These are phyloP conservation scores for Punica granatum DNA, from an alignment of 345 rosid genomes.

Conservation along the genomic window DNA sequence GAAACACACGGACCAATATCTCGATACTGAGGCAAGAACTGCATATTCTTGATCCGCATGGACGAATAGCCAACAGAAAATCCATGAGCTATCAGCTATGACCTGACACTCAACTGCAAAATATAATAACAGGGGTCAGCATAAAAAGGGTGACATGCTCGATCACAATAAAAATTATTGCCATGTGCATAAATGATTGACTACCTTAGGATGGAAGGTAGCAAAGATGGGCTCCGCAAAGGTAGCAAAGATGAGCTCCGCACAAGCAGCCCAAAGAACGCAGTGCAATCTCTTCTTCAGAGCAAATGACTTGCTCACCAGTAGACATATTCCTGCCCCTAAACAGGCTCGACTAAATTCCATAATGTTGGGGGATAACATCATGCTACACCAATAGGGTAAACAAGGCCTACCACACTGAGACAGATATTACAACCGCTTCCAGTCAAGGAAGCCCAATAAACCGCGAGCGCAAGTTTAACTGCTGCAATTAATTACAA, in stretches of 20 bases:
- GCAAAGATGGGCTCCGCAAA: too few relatives aligned
- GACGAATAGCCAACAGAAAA: too few relatives aligned
- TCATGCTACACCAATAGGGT: neutral
- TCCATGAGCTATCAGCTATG: too few relatives aligned
- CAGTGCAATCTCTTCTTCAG: neutral
- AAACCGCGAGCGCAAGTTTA: too few relatives aligned
- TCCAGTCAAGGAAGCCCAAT: neutral
- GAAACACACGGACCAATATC: too few relatives aligned
- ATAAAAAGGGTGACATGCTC: too few relatives aligned
- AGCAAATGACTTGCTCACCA: neutral
- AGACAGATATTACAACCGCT: neutral
- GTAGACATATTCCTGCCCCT: neutral
- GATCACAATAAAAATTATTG: too few relatives aligned
- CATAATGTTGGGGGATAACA: neutral
- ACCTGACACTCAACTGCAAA: neutral
- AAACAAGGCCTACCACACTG: neutral
- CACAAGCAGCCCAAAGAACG: neutral
- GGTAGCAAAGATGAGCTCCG: neutral
- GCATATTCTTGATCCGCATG: neutral
- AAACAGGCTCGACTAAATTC: neutral
- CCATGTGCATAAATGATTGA: too few relatives aligned
- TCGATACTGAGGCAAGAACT: too few relatives aligned
- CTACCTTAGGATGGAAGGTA: too few relatives aligned
- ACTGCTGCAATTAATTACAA: too few relatives aligned
- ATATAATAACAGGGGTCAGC: neutral